Percentiles rank a stretch among this genome's conserved stretches.
Conservation (phyloP, 805 yeast genomes). For the Saitoella complicata region DNA sequence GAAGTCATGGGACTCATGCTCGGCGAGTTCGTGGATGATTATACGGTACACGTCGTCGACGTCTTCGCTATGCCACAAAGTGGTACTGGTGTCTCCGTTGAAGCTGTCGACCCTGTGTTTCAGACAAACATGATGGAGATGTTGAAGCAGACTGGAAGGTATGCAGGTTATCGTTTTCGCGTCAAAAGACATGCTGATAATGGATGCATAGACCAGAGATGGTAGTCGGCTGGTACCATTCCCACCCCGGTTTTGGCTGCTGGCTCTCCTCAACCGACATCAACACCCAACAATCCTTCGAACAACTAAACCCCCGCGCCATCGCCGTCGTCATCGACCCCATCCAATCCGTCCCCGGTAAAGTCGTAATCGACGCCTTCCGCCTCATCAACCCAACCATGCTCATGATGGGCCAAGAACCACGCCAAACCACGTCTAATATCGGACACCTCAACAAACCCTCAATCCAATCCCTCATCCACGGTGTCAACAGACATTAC, state of each 20-base stretch:
- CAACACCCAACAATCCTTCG: constrained; percentile 94
- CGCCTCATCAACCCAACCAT: constrained; percentile 78
- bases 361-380: constrained; percentile 97
- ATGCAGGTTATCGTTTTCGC: background rate
- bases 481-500: constrained; percentile 91
- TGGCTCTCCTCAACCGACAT: constrained; percentile 97
- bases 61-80: constrained; percentile 99
- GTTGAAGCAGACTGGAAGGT: constrained; percentile 85
- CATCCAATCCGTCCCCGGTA: constrained; percentile 95
- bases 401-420: constrained; percentile 91
- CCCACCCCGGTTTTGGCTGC: constrained; percentile 99
- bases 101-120: constrained; percentile 97
- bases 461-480: constrained; percentile 88
- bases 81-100: constrained; percentile 94
- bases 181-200: background rate
- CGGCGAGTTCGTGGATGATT: constrained; percentile 95
- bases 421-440: constrained; percentile 92
- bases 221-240: constrained; percentile 99
- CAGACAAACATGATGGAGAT: constrained; percentile 99
- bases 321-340: constrained; percentile 99
- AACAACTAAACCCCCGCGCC: constrained; percentile 85
- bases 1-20: constrained; percentile 95
- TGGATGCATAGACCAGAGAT: constrained; percentile 39
- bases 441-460: constrained; percentile 93
- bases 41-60: constrained; percentile 90